Conservation (phyloP, 495 filamentous ascomycete species). For the Articulospora tetracladia region DNA sequence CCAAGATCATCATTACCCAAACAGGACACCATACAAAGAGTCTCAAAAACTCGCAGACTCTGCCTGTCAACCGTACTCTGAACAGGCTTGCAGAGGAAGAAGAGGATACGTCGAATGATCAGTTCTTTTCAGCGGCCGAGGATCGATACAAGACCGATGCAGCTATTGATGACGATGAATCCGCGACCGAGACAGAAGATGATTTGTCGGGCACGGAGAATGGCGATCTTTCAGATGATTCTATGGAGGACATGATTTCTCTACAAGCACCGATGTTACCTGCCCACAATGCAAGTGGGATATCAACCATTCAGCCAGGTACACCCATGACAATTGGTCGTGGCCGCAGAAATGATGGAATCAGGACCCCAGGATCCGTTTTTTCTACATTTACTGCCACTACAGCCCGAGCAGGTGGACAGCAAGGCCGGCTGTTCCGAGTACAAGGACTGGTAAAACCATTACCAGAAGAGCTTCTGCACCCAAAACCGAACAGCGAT, state of each 20-base stretch:
- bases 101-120: conserved; percentile 80
- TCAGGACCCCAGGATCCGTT: conserved; percentile 77
- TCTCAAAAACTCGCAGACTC: conserved; percentile 35
- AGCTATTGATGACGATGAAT: conserved; percentile 36
- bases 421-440: conserved; percentile 62
- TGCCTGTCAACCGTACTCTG: conserved; percentile 37
- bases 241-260: conserved; percentile 78
- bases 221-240: conserved; percentile 70
- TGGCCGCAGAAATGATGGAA: conserved; percentile 55
- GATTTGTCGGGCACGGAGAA: conserved; percentile 48
- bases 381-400: conserved; percentile 77
- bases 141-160: conserved; percentile 52
- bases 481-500: conserved; percentile 69
- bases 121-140: conserved; percentile 84
- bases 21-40: conserved; percentile 40
- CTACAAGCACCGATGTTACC: conserved; percentile 75
- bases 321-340: conserved; percentile 59
- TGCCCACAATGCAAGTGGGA: conserved; percentile 57
- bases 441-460: conserved; percentile 67
- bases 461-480: conserved; percentile 73
- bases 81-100: conserved; percentile 63
- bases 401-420: conserved; percentile 65
- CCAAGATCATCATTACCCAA: conserved; percentile 63
- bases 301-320: conserved; percentile 67
- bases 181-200: conserved; percentile 51